Evolutionary conservation across 495 filamentous ascomycete genomes (phyloP), one percentile per base, ranked within the genome.

Genomic region (Cetradonia linearis): DNA sequence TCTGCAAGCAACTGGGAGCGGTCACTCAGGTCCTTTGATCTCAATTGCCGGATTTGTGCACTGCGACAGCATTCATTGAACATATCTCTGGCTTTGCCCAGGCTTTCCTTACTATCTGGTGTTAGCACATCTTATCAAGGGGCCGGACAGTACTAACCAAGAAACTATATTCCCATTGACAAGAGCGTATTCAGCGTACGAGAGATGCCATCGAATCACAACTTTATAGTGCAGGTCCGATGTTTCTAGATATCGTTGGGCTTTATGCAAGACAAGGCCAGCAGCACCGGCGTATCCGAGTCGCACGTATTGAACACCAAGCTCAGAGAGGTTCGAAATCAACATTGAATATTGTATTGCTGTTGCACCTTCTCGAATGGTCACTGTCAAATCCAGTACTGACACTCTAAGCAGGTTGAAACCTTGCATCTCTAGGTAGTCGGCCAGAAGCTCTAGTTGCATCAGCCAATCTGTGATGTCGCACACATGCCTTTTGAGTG

Each of bases 241-340:
- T 23, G 70, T 68, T 25, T 70, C 65, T 33, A 80, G 58, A 62
- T 79, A 76, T 25, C 74, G 72, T 54, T 73, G 77, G 10, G 86
- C 84, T 56, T 81, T 79, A 3, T 73, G 73, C 23, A 96, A 76
- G 2, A 82, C 68, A 44, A 83, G 69, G 37, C 83, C 83, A 40
- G 90, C 89, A 67, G 88, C 86, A 16, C 79, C 79, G 23, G 86
- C 86, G 63, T 88, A 86, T 30, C 93, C 93, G 58, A 92, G 80
- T 23, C 79, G 81, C 55, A 88, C 80, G 66, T 90, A 88, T 62
- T 91, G 87, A 5, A 83, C 63, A 2, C 83, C 87, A 1, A 95
- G 73, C 1, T 72, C 72, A 18, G 81, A 80, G 34, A 86, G 76
- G 54, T 81, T 75, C 23, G 76, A 64, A 9, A 91, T 75, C 13